Evolutionary conservation across 2,329 filamentous ascomycete species (phyloP).

Genomic region (Hymenoscyphus repandus): DNA sequence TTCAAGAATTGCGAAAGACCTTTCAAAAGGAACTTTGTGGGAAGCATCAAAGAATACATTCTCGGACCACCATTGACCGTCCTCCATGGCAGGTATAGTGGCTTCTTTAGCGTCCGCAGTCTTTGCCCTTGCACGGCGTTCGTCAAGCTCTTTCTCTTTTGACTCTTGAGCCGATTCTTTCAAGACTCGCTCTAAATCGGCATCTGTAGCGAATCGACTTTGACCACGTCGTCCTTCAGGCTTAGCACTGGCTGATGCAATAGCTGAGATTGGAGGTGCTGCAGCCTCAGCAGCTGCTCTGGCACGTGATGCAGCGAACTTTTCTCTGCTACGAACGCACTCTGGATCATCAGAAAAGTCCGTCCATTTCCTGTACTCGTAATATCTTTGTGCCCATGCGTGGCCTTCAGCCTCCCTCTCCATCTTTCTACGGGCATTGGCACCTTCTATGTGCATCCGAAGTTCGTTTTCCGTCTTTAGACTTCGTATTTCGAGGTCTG

Average conservation of each 20-base stretch:
- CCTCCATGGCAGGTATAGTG: slow-evolving; percentile 64
- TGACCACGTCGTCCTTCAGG: slow-evolving; percentile 49
- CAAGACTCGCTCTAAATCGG: slow-evolving; percentile 66
- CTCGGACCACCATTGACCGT: slow-evolving; percentile 52
- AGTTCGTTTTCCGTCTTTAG: slow-evolving; percentile 15
- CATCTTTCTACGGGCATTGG: slow-evolving; percentile 10
- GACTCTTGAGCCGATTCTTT: slow-evolving; percentile 68
- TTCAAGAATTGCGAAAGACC: slow-evolving; percentile 65
- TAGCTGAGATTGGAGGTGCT: slow-evolving; percentile 17
- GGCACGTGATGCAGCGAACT: slow-evolving; percentile 23
- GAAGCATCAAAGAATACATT: slow-evolving; percentile 60
- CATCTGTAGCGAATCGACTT: slow-evolving; percentile 60
- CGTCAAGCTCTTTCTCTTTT: slow-evolving; percentile 64
- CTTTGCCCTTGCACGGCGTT: slow-evolving; percentile 59
- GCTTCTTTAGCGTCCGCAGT: slow-evolving; percentile 75
- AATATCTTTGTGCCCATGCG: slow-evolving; percentile 25
- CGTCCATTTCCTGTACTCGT: slow-evolving; percentile 26
- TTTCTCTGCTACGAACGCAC: slow-evolving; percentile 27
- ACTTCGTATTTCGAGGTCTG: slow-evolving; percentile 17
- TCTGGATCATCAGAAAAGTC: slow-evolving; percentile 26
- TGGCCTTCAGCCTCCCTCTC: slow-evolving; percentile 25
- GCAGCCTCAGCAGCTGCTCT: slow-evolving; percentile 25
- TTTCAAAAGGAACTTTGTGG: slow-evolving; percentile 58
- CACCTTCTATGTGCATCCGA: slow-evolving; percentile 13
- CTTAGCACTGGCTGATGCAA: slow-evolving; percentile 46